Evolutionary conservation across 768 basidiomycete genomes (phyloP), one percentile per base, ranked within the genome.

Genomic region (Phanerochaete sordida): DNA sequence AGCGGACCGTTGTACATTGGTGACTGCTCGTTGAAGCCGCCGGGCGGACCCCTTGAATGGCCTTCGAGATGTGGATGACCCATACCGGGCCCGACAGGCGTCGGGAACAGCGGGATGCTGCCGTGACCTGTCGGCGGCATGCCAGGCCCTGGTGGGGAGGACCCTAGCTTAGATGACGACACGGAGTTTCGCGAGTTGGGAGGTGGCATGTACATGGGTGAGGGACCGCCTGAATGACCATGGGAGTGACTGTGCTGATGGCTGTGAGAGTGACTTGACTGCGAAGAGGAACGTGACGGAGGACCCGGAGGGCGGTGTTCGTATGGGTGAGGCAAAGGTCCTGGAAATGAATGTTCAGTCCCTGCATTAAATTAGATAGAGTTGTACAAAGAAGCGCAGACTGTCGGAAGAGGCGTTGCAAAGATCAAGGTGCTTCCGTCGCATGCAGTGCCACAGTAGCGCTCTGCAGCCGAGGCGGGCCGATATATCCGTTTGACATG

Each of bases 1-100:
- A 28, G 56, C 45, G 71, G 59, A 1, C 61, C 66, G 16, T 62
- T 66, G 63, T 70, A 73, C 69, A 74, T 73, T 11, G 66, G 62
- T 4, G 73, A 71, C 1, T 69, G 72, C 46, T 74, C 72, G 45
- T 48, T 57, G 33, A 61, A 65, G 45, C 26, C 27, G 55, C 54
- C 27, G 49, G 64, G 61, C 13, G 58, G 58, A 13, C 50, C 60
- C 12, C 64, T 43, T 23, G 64, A 57, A 19, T 62, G 47, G 27
- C 58, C 58, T 54, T 62, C 44, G 2, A 58, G 39, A 37, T 39
- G 56, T 15, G 64, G 62, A 11, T 52, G 62, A 7, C 54, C 63
- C 13, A 66, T 56, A 6, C 64, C 67, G 9, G 69, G 67, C 16
- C 65, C 66, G 15, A 65, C 67, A 9, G 61, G 66, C 26, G 68